A percentile compares a stretch with the other conserved stretches of the same genome.
These are phyloP conservation scores for Ceraceosorus bombacis DNA, from an alignment of 1,284 basidiomycete species.

Conservation along the genomic window DNA sequence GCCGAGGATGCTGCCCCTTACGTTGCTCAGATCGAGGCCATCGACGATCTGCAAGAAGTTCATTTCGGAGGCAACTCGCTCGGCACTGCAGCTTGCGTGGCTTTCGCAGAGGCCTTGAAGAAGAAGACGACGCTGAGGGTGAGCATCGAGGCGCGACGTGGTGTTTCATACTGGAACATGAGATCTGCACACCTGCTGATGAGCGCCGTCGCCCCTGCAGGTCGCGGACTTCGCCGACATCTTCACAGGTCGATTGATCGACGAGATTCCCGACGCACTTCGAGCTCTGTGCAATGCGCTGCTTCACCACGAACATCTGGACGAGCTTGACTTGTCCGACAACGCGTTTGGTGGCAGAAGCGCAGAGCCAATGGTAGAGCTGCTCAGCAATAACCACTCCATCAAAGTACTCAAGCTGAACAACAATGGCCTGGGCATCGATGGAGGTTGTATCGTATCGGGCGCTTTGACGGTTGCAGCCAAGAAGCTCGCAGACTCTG, in stretches of 20 bases:
- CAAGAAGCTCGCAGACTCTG: conserved; percentile 60
- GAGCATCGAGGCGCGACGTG: conserved; percentile 15
- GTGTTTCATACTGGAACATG: neutral
- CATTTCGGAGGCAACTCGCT: conserved; percentile 94
- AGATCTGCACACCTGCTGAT: neutral
- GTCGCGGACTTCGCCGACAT: conserved; percentile 94
- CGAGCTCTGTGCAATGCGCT: conserved; percentile 81
- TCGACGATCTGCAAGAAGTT: conserved; percentile 68
- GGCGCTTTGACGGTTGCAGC: conserved; percentile 75
- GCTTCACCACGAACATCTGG: conserved; percentile 67
- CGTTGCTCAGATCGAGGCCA: conserved; percentile 54
- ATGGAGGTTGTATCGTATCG: conserved; percentile 77
- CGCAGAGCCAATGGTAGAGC: conserved; percentile 85
- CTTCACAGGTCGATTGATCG: conserved; percentile 91
- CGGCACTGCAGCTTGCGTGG: conserved; percentile 80
- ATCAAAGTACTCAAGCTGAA: conserved; percentile 82
- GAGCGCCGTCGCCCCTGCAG: conserved; percentile 50
- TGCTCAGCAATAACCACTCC: conserved; percentile 54
- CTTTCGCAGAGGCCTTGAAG: conserved; percentile 71
- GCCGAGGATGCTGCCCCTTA: conserved; percentile 71
- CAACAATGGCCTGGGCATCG: conserved; percentile 95
- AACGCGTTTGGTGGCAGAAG: conserved; percentile 96
- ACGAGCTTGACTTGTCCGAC: conserved; percentile 84
- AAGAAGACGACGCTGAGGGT: conserved; percentile 69
- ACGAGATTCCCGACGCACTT: conserved; percentile 86